A percentile compares a stretch with the other conserved stretches of the same genome.
Evolutionary conservation across 345 rosid species (phyloP).

Genomic region (Leavenworthia alabamica): DNA sequence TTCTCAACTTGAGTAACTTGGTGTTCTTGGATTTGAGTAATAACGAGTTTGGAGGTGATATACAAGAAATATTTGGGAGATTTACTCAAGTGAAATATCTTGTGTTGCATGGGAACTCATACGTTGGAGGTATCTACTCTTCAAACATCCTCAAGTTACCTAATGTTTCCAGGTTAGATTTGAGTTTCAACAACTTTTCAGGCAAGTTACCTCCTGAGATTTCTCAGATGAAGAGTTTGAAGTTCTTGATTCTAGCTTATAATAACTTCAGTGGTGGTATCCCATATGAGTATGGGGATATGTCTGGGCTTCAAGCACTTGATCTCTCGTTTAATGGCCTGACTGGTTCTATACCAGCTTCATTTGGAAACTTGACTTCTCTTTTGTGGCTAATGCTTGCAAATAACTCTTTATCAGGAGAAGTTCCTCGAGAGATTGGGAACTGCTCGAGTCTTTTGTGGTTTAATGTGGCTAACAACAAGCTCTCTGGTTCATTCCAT

Average conservation of each 20-base stretch:
- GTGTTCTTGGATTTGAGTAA: constrained; percentile 62
- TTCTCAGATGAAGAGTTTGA: constrained; percentile 48
- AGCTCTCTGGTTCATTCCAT: constrained; percentile 57
- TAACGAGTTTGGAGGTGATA: constrained; percentile 55
- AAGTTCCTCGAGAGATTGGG: constrained; percentile 67
- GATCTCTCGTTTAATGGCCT: constrained; percentile 81
- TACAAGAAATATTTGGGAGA: constrained; percentile 65
- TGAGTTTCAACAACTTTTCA: constrained; percentile 65
- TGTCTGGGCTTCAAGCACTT: constrained; percentile 57
- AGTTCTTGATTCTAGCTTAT: constrained; percentile 54
- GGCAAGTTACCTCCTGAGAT: constrained; percentile 63
- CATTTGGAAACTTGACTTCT: constrained; percentile 59
- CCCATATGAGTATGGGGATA: constrained; percentile 63
- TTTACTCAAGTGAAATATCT: constrained; percentile 58
- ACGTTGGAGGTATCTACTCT: constrained; percentile 51
- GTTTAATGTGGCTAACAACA: constrained; percentile 79
- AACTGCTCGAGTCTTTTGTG: constrained; percentile 76
- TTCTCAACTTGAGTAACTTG: constrained; percentile 50
- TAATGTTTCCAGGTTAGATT: constrained; percentile 53
- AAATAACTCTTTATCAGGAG: constrained; percentile 55
- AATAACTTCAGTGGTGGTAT: constrained; percentile 61
- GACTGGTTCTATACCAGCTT: constrained; percentile 55
- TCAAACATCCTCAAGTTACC: constrained; percentile 62
- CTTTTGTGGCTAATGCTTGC: constrained; percentile 97
- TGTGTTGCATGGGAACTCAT: constrained; percentile 51